phyloP scores from a whole-genome alignment of 306 rosid genomes.

The Fagus crenata region DNA sequence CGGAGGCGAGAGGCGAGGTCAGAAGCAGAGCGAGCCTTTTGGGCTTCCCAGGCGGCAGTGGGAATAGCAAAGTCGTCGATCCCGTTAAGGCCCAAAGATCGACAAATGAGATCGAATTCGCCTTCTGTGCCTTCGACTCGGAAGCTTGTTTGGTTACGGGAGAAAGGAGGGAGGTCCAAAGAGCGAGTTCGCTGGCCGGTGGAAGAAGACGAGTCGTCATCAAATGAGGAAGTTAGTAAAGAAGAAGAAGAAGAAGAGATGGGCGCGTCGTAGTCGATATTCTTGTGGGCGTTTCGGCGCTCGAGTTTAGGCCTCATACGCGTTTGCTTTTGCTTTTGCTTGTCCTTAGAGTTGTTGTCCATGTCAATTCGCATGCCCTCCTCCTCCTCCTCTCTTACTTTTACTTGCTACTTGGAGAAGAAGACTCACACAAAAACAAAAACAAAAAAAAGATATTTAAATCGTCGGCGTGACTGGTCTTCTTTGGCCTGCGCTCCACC shows the following conservation, averaged over 20 bases:
- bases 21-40: slow-evolving; percentile 21
- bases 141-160: slow-evolving; percentile 35
- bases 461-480: too few relatives aligned
- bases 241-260: neutral
- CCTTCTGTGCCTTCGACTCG: slow-evolving; percentile 52
- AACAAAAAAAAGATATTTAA: too few relatives aligned
- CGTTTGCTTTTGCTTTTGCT: slow-evolving; percentile 17
- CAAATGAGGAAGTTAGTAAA: neutral
- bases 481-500: too few relatives aligned
- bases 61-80: slow-evolving; percentile 64
- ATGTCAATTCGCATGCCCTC: too few relatives aligned
- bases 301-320: slow-evolving; percentile 36
- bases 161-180: slow-evolving; percentile 11
- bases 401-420: too few relatives aligned
- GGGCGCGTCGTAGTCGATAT: slow-evolving; percentile 38
- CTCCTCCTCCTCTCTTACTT: too few relatives aligned
- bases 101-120: slow-evolving; percentile 56
- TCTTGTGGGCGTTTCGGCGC: slow-evolving; percentile 54
- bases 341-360: too few relatives aligned
- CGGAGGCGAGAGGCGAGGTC: slow-evolving; percentile 14
- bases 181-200: neutral
- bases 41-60: slow-evolving; percentile 57
- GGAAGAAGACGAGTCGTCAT: neutral
- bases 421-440: too few relatives aligned
- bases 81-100: slow-evolving; percentile 54